These are phyloP conservation scores for Fusarium acutatum DNA, from an alignment of 2,329 filamentous ascomycete genomes.

Conservation along the genomic window DNA sequence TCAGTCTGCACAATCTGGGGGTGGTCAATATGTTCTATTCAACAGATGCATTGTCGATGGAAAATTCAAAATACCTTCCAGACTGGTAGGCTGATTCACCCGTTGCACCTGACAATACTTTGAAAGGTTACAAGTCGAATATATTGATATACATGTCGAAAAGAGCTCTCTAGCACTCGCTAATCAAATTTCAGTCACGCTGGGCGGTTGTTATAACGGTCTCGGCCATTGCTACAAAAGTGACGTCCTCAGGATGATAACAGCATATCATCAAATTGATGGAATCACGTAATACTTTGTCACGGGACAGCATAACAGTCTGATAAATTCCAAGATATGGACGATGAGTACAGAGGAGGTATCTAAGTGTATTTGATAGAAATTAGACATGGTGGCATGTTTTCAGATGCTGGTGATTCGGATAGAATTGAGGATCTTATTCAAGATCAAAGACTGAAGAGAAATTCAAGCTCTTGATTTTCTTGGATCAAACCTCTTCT, in stretches of 20 bases:
- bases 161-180: neutral
- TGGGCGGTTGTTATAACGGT: too few species aligned
- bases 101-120: neutral
- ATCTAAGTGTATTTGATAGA: neutral
- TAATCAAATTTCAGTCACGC: neutral
- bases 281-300: neutral
- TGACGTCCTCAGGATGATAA: neutral
- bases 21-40: neutral
- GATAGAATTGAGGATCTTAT: neutral
- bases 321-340: neutral
- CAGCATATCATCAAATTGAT: neutral
- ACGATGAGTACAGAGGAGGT: neutral
- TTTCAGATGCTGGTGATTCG: neutral
- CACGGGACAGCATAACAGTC: neutral
- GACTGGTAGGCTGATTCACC: neutral
- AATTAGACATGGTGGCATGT: neutral
- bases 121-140: neutral
- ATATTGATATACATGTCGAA: neutral
- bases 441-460: neutral
- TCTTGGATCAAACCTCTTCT: neutral
- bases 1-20: neutral
- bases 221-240: neutral
- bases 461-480: neutral
- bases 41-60: neutral
- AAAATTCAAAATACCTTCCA: neutral